Evolutionary conservation across 768 basidiomycete genomes (phyloP).

Genomic region (Suillus spraguei): DNA sequence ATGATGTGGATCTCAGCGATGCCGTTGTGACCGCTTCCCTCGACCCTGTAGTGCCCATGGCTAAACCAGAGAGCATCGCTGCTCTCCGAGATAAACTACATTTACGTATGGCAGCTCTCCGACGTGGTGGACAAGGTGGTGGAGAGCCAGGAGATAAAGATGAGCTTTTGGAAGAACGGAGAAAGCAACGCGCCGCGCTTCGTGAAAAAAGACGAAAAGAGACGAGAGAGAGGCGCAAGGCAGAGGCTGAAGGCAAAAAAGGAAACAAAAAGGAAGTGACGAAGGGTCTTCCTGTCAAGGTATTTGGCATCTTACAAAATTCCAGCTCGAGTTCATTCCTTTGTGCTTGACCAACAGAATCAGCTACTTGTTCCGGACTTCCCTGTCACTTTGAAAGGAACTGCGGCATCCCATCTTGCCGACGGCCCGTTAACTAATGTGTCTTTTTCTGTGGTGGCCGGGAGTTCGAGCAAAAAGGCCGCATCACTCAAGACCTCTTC

Average conservation of each 20-base stretch:
- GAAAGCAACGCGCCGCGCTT: conserved; percentile 76
- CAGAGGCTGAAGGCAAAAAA: conserved; percentile 61
- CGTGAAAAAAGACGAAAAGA: conserved; percentile 85
- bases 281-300: conserved; percentile 31
- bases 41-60: conserved; percentile 58
- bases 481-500: conserved; percentile 67
- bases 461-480: conserved; percentile 50
- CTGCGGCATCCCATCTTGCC: conserved; percentile 23
- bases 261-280: conserved; percentile 42
- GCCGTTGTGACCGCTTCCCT: conserved; percentile 11
- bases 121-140: conserved; percentile 41
- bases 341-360: conserved; percentile 40
- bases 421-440: conserved; percentile 58
- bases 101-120: conserved; percentile 70
- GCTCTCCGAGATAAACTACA: conserved; percentile 75
- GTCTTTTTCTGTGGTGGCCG: conserved; percentile 65
- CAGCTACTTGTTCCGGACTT: conserved; percentile 72
- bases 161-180: conserved; percentile 78
- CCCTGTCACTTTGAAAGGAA: conserved; percentile 21
- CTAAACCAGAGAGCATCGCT: conserved; percentile 59
- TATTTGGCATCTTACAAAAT: conserved; percentile 23
- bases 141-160: conserved; percentile 68
- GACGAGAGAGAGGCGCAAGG: conserved; percentile 79
- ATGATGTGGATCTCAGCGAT: conserved; percentile 34
- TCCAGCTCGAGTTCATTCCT: background rate